These are phyloP conservation scores for Coffea canephora DNA, from an alignment of 257 asterid species.

Conservation along the genomic window DNA sequence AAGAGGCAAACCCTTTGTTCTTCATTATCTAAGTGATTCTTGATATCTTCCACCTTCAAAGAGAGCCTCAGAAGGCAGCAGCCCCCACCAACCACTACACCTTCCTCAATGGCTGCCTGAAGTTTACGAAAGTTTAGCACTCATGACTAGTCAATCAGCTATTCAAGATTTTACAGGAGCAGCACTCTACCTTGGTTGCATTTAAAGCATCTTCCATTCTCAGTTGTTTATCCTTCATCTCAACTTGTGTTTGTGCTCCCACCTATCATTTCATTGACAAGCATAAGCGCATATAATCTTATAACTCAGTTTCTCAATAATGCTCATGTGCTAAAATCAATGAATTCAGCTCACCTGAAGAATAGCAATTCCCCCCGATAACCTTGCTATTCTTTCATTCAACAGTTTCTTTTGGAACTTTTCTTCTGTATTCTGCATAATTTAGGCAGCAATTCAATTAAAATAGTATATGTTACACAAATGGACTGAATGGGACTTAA, in stretches of 20 bases:
- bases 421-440: slow-evolving; percentile 67
- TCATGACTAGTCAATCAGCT: not conserved
- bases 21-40: slow-evolving; percentile 59
- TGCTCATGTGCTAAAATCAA: not conserved
- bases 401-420: slow-evolving; percentile 65
- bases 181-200: slow-evolving; percentile 74
- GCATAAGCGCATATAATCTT: not conserved
- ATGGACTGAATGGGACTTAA: not conserved
- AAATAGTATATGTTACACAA: not conserved
- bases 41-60: slow-evolving; percentile 51
- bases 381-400: slow-evolving; percentile 77
- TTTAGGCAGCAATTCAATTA: not conserved
- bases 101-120: slow-evolving; percentile 90
- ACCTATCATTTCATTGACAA: slow-evolving; percentile 37
- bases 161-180: not conserved
- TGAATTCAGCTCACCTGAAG: slow-evolving; percentile 50
- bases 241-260: slow-evolving; percentile 83
- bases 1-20: slow-evolving; percentile 58
- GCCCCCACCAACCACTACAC: slow-evolving; percentile 86
- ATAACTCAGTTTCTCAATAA: not conserved
- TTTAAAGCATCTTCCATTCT: slow-evolving; percentile 82
- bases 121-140: not conserved
- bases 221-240: slow-evolving; percentile 81
- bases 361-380: slow-evolving; percentile 74
- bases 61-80: slow-evolving; percentile 83